A percentile compares a stretch with the other conserved stretches of the same genome.
Conservation (phyloP, 805 yeast species). For the Candida silvatica region DNA sequence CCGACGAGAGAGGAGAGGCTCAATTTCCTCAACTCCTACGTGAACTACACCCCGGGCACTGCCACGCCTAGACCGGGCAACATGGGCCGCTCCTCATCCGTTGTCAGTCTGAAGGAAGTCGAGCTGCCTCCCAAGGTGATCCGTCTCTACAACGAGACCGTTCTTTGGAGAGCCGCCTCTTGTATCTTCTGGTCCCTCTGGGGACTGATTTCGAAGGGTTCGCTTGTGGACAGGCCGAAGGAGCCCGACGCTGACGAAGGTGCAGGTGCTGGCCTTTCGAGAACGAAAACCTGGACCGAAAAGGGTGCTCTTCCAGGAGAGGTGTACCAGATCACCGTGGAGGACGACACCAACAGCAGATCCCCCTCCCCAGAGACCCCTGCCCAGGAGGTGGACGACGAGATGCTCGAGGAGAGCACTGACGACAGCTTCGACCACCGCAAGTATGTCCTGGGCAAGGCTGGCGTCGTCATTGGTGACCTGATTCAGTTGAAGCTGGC, state of each 20-base stretch:
- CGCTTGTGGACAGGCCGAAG: conserved; percentile 5
- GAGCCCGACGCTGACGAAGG: too few species aligned
- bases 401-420: conserved; percentile 20
- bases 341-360: conserved; percentile 18
- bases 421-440: conserved; percentile 72
- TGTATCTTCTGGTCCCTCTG: conserved; percentile 81
- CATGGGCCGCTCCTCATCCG: conserved; percentile 21
- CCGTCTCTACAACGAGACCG: conserved; percentile 52
- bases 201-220: conserved; percentile 57
- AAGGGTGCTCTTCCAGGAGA: conserved; percentile 49
- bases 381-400: conserved; percentile 16
- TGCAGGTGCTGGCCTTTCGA: conserved; percentile 9
- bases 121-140: conserved; percentile 30
- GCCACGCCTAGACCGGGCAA: conserved; percentile 18
- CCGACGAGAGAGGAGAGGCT: conserved; percentile 65
- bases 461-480: conserved; percentile 69
- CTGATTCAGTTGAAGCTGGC: conserved; percentile 51
- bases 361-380: conserved; percentile 1
- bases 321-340: conserved; percentile 28
- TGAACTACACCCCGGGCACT: conserved; percentile 42
- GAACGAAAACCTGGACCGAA: conserved; percentile 21
- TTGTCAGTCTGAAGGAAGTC: conserved; percentile 28
- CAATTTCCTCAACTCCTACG: conserved; percentile 70
- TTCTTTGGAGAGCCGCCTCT: conserved; percentile 74
- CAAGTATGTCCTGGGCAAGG: conserved; percentile 67